Conservation (phyloP, 164 flowering plant genomes). For the Chimonanthus praecox region DNA sequence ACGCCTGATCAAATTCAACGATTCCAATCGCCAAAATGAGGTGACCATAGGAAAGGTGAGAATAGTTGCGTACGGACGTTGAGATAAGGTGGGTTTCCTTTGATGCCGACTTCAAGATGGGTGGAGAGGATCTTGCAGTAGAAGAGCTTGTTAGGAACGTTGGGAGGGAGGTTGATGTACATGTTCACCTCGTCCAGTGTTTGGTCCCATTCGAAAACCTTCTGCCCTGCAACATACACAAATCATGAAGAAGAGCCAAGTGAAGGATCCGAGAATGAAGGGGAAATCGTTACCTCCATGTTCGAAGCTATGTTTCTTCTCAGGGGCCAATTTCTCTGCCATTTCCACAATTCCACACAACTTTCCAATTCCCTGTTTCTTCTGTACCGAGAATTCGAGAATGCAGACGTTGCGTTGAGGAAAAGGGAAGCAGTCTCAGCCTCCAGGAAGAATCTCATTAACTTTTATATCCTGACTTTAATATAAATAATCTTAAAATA, state of each 20-base stretch:
- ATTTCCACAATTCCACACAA: slow-evolving; percentile 38
- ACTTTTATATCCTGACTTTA: no score
- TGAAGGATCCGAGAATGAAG: background rate
- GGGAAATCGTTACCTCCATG: slow-evolving; percentile 29
- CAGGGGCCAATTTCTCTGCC: slow-evolving; percentile 91
- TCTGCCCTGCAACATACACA: slow-evolving; percentile 43
- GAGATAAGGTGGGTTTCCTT: slow-evolving; percentile 86
- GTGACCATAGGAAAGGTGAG: background rate
- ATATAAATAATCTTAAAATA: no score
- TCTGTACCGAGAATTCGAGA: background rate
- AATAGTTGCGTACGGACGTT: slow-evolving; percentile 33
- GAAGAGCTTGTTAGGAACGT: slow-evolving; percentile 67
- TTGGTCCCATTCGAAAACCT: slow-evolving; percentile 97
- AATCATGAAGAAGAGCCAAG: background rate
- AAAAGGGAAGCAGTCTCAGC: no score
- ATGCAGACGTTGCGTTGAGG: no score
- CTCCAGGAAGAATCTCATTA: no score
- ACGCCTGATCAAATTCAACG: no score
- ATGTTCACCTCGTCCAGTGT: slow-evolving; percentile 88
- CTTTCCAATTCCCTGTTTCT: background rate
- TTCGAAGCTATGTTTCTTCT: slow-evolving; percentile 63
- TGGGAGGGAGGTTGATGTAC: slow-evolving; percentile 77
- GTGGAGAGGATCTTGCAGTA: slow-evolving; percentile 69
- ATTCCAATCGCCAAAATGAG: background rate
- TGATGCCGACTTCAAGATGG: slow-evolving; percentile 83